phyloP scores from a whole-genome alignment of 192 early-diverging fungal species.

The Rhizoclosmatium globosum region DNA sequence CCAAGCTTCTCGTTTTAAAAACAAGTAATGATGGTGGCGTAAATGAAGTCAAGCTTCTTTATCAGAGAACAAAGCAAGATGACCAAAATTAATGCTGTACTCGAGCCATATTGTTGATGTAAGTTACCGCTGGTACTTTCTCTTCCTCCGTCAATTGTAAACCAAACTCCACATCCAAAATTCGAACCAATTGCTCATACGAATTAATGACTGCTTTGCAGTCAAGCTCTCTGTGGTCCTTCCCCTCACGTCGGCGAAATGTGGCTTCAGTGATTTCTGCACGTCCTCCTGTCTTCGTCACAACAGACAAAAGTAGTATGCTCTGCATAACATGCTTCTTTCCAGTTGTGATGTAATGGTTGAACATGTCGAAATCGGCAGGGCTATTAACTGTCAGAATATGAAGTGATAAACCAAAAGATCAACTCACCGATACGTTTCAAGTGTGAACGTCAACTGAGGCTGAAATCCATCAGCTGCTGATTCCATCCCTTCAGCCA shows the following conservation, averaged over 20 bases:
- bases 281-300: not conserved
- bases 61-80: no score
- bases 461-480: not conserved
- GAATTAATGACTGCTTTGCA: not conserved
- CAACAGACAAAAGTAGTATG: not conserved
- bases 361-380: slow-evolving; percentile 14
- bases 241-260: not conserved
- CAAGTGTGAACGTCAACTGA: slow-evolving; percentile 12
- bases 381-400: not conserved
- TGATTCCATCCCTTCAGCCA: slow-evolving; percentile 6
- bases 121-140: not conserved
- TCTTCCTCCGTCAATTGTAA: not conserved
- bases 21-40: no score
- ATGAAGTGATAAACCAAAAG: not conserved
- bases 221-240: not conserved
- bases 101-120: no score
- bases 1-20: no score
- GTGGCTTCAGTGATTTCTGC: not conserved
- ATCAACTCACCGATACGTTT: slow-evolving; percentile 9
- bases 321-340: not conserved
- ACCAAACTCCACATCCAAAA: not conserved
- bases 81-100: no score
- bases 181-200: not conserved
- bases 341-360: not conserved
- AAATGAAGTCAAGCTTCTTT: no score